These are phyloP conservation scores for Xylaria polymorpha DNA, from an alignment of 2,329 filamentous ascomycete genomes.

Conservation along the genomic window DNA sequence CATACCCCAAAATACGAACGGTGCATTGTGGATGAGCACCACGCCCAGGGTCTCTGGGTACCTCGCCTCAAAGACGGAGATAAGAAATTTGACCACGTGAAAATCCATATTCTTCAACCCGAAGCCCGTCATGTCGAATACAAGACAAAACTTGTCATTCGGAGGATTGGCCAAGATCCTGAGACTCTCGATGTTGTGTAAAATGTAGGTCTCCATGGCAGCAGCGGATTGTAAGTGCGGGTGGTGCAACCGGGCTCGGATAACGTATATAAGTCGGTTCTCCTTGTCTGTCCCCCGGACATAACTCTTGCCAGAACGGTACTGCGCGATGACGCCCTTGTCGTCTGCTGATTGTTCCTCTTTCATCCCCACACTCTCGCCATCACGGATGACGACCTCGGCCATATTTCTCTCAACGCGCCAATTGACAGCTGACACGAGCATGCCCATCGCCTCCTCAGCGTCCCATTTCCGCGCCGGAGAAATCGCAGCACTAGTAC, in stretches of 20 bases:
- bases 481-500: conserved; percentile 36
- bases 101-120: conserved; percentile 39
- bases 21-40: conserved; percentile 38
- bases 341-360: conserved; percentile 29
- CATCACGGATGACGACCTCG: conserved; percentile 22
- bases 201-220: conserved; percentile 32
- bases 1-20: conserved; percentile 40
- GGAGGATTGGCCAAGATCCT: conserved; percentile 6
- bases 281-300: conserved; percentile 29
- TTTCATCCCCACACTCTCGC: conserved; percentile 28
- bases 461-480: conserved; percentile 39
- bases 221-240: conserved; percentile 28
- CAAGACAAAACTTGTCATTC: conserved; percentile 30
- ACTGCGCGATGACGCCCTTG: conserved; percentile 33
- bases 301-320: conserved; percentile 37
- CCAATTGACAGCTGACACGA: conserved; percentile 37
- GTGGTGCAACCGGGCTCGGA: conserved; percentile 31
- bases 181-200: conserved; percentile 38
- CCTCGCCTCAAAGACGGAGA: conserved; percentile 37
- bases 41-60: conserved; percentile 38
- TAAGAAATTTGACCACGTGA: conserved; percentile 31
- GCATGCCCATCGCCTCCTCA: conserved; percentile 30
- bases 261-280: conserved; percentile 30
- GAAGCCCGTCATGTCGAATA: conserved; percentile 39
- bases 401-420: conserved; percentile 23